phyloP scores from a whole-genome alignment of 2,329 filamentous ascomycete species.

The Exophiala oligosperma region DNA sequence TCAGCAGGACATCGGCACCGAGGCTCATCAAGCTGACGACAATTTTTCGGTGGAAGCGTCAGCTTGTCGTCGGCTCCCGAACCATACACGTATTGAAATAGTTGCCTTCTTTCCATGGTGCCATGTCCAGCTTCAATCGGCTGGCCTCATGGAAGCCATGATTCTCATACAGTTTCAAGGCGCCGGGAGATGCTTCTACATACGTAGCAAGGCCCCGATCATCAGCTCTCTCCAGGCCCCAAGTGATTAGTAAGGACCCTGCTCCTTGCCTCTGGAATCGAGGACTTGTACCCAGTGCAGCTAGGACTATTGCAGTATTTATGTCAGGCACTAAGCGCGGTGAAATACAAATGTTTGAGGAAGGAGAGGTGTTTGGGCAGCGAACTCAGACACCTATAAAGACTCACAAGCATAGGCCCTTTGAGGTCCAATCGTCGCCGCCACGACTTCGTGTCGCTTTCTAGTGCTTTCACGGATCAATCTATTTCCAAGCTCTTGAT shows the following conservation, averaged over 20 bases:
- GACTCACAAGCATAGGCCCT: constrained; percentile 22
- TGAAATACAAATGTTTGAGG: no score
- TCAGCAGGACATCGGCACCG: not conserved
- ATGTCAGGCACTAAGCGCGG: no score
- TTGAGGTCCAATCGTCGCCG: constrained; percentile 9
- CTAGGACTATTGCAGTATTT: constrained; percentile 9
- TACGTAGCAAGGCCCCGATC: constrained; percentile 18
- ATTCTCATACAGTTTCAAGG: constrained; percentile 13
- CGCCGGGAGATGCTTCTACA: constrained; percentile 20
- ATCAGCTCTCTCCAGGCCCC: constrained; percentile 25
- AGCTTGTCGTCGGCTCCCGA: constrained; percentile 3
- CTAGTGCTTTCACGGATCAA: constrained; percentile 22
- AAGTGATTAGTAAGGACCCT: constrained; percentile 17
- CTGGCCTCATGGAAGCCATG: constrained; percentile 23
- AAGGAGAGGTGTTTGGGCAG: not conserved
- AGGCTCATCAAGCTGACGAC: not conserved
- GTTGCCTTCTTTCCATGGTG: constrained; percentile 16
- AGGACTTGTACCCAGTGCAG: constrained; percentile 21
- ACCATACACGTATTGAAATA: constrained; percentile 24
- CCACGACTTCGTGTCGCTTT: constrained; percentile 25
- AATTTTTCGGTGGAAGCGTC: no score
- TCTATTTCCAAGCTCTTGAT: constrained; percentile 17
- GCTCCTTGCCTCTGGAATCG: constrained; percentile 24
- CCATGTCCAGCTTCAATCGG: constrained; percentile 14
- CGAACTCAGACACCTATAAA: not conserved